A percentile compares a stretch with the other conserved stretches of the same genome.
Evolutionary conservation across 2,329 filamentous ascomycete genomes (phyloP).

Genomic region (Aspergillus udagawae): DNA sequence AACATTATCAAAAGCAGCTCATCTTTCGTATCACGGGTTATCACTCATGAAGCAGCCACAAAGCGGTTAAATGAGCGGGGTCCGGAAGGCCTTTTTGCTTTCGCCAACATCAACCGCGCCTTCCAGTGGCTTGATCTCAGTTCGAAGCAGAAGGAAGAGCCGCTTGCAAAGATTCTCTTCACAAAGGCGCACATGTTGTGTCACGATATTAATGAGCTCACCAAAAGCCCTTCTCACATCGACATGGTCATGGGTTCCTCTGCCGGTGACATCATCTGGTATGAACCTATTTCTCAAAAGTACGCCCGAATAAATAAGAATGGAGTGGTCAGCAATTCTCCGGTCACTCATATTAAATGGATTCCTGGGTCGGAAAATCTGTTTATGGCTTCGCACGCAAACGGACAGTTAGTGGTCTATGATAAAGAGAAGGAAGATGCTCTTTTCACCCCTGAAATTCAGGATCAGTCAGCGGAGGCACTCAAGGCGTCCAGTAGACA

Average conservation of each 20-base stretch:
- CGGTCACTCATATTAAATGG: constrained; percentile 86
- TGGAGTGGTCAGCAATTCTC: constrained; percentile 79
- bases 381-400: constrained; percentile 87
- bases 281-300: constrained; percentile 92
- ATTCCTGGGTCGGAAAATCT: constrained; percentile 89
- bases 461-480: constrained; percentile 24
- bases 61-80: constrained; percentile 78
- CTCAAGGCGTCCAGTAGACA: constrained; percentile 24
- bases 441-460: constrained; percentile 65
- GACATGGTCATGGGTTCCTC: constrained; percentile 96
- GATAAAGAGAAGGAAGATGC: constrained; percentile 96
- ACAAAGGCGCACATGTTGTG: constrained; percentile 94
- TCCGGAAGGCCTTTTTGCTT: constrained; percentile 76
- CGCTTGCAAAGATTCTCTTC: constrained; percentile 92
- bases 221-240: constrained; percentile 74
- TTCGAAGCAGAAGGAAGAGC: constrained; percentile 68
- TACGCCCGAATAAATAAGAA: constrained; percentile 97
- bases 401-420: constrained; percentile 87
- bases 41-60: constrained; percentile 74
- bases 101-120: constrained; percentile 92
- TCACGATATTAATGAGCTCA: constrained; percentile 83
- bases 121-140: constrained; percentile 95
- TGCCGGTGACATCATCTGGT: constrained; percentile 96
- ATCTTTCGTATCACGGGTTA: constrained; percentile 95
- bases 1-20: constrained; percentile 99